Conservation (phyloP, 106 monocot genomes). For the Cymbidium sinense region DNA sequence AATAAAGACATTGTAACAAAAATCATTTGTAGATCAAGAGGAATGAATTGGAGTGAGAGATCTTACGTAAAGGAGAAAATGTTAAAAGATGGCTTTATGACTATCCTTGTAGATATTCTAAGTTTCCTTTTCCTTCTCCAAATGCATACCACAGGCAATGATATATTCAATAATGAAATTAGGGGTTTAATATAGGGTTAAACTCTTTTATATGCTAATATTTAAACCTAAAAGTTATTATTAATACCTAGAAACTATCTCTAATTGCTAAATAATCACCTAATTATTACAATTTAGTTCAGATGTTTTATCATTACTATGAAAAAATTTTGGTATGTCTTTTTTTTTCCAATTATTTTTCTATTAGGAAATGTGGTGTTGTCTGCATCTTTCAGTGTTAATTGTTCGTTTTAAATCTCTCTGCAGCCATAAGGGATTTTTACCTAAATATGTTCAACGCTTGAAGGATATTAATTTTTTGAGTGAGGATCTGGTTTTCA, state of each 20-base stretch:
- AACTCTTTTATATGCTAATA: not conserved
- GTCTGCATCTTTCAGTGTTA: not conserved
- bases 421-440: conserved; percentile 79
- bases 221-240: not conserved
- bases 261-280: not conserved
- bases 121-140: too few relatives aligned
- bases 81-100: too few relatives aligned
- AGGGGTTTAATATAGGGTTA: too few relatives aligned
- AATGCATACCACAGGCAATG: too few relatives aligned
- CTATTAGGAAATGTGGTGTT: not conserved
- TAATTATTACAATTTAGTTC: not conserved
- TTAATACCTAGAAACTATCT: not conserved
- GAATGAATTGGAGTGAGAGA: too few relatives aligned
- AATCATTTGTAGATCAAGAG: too few relatives aligned
- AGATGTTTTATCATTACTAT: not conserved
- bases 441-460: conserved; percentile 67
- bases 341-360: not conserved
- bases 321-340: not conserved
- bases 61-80: too few relatives aligned
- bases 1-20: too few relatives aligned
- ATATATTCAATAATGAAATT: too few relatives aligned
- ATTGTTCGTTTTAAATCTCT: not conserved
- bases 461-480: conserved; percentile 88
- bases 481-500: conserved; percentile 84
- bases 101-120: too few relatives aligned